Base-by-base conservation (phyloP, 1,139 yeast genomes). In the Suhomyces maxii region DNA sequence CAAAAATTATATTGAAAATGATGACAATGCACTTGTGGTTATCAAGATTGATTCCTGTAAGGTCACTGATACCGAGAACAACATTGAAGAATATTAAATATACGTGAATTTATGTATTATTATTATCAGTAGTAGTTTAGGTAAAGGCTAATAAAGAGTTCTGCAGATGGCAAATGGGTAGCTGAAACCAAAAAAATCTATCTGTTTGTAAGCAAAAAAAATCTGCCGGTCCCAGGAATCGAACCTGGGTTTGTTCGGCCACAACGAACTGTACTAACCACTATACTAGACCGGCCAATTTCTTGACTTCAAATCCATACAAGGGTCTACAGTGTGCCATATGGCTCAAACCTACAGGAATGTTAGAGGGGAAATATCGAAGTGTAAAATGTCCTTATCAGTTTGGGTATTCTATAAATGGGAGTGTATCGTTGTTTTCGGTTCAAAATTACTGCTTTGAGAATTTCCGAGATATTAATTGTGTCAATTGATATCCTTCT, bases 61-160 rank as follows among this genome's bases (percentile, higher is more conserved):
- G 59, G 88, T 89, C n/a, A 87, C 95, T 8, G 97, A 90, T 59
- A 79, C 83, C 12, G 80, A 84, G 44, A 84, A 89, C 66, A 82
- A 87, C 51, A 79, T 86, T 31, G 70, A 74, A 46, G 71, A 75
- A 53, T 82, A 71, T 54, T 66, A 11, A 57, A 50, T 41, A 28
- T 12, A 44, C n/a, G 32, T 37, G 26, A 30, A 30, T 28, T 37
- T 7, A 14, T 28, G n/a, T 11, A 28, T 28, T 28, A 5, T 28
- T 18, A 2, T 18, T 3, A 18, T 8, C 30, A 37, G 34, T 28
- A 30, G 26, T 26, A 12, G 31, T 37, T 13, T 26, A 6, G 6
- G 10, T 18, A 18, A 2, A 18, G 23, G 4, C 23, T 18, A 18
- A 6, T 18, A 18, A 2, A 18, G 23, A 6, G 6, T 18, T 4